phyloP scores from a whole-genome alignment of 2,329 filamentous ascomycete species.

The Penicillium sp. region DNA sequence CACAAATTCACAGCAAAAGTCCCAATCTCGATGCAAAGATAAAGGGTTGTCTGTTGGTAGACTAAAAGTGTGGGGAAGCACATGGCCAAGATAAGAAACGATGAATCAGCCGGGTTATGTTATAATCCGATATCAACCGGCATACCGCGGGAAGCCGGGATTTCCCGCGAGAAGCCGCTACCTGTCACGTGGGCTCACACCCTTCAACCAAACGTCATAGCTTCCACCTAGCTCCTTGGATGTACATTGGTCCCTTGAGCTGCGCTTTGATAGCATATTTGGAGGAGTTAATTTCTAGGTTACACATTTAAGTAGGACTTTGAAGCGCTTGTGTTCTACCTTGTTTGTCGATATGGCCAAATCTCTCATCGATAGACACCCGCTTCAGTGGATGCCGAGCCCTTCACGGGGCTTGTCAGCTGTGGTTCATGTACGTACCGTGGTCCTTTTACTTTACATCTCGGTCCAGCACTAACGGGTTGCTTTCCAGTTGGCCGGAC shows the following conservation, averaged over 20 bases:
- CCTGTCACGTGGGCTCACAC: constrained; percentile 12
- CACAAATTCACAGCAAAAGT: background rate
- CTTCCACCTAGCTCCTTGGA: background rate
- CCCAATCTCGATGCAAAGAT: constrained; percentile 5
- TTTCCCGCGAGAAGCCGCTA: background rate
- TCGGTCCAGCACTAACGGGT: background rate
- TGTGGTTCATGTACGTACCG: constrained; percentile 40
- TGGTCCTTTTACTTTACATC: background rate
- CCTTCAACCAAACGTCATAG: constrained; percentile 11
- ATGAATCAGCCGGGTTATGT: constrained; percentile 20
- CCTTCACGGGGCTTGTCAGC: constrained; percentile 45
- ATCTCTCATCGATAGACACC: constrained; percentile 36
- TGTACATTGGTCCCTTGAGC: background rate
- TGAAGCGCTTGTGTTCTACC: background rate
- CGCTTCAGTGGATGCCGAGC: constrained; percentile 44
- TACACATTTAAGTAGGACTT: background rate
- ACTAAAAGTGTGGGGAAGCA: constrained; percentile 26
- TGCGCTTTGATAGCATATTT: constrained; percentile 1
- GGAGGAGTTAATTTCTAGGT: background rate
- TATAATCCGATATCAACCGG: constrained; percentile 7
- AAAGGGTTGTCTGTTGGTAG: constrained; percentile 6
- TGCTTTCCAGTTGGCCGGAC: constrained; percentile 34
- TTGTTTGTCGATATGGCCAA: constrained; percentile 14
- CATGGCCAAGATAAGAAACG: constrained; percentile 16
- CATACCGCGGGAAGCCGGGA: constrained; percentile 17